Evolutionary conservation across 139 green algal genomes (phyloP), one percentile per base, ranked within the genome.

Genomic region (Ettlia oleoabundans): DNA sequence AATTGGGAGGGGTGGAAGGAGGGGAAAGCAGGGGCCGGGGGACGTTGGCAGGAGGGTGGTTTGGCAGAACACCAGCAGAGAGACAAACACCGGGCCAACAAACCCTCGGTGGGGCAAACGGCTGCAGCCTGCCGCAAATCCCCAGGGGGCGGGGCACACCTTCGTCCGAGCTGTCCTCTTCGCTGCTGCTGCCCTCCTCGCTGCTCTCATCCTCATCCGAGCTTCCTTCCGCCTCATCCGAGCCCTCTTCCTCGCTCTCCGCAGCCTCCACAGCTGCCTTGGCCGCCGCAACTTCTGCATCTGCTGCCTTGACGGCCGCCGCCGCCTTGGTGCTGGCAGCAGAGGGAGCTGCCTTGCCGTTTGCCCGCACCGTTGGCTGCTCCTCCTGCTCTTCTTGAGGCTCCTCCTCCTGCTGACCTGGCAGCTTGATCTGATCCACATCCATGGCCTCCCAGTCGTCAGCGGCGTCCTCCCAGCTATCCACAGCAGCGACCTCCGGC

Each of bases 401-500:
- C 41, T 87, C 81, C 37, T 80, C 81, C 40, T 86, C 64, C 73
- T 52, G 75, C 58, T 67, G 41, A 21, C 63, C 78, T 33, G 85
- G 81, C 30, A 89, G 61, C 55, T 87, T 87, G 51, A 95, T 75
- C 3, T 69, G 32, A 26, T 93, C 90, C n/a, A 88, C 63, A 71
- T 95, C 92, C 61, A 95, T 85, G 47, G 80, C 84, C 63, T 95
- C 92, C 92, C 92, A 95, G 72, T 94, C 87, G 18, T 93, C 90
- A 32, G 84, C 81, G 21, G 85, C 85, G 47, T 89, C 85, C 76
- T 90, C 86, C 86, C 86, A 90, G 53, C 55, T 86, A 9, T 91
- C 87, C 26, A 64, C 74, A 15, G 61, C 32, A 8, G 81, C 71
- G 64, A 81, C 72, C 1, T 71, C 55, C n/a, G 69, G 65, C 0